phyloP scores from a whole-genome alignment of 148 eudicot genomes.

The Linanthus parryae region DNA sequence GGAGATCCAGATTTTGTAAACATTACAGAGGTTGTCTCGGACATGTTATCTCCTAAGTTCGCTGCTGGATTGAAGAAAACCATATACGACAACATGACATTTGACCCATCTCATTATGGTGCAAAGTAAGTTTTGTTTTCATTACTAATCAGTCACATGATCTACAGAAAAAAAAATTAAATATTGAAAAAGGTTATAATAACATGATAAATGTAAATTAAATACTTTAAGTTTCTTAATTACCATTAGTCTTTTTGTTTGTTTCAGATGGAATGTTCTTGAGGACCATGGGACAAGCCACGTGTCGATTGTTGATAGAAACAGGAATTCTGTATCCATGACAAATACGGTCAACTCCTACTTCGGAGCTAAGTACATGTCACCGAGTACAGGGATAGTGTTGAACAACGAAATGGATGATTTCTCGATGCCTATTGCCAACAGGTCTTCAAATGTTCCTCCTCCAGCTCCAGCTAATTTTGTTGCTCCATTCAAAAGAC shows the following conservation, averaged over 20 bases:
- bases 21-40: slow-evolving; percentile 15
- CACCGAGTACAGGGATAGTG: slow-evolving; percentile 34
- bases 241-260: neutral
- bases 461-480: slow-evolving; percentile 47
- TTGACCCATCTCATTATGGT: slow-evolving; percentile 27
- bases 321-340: slow-evolving; percentile 45
- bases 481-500: slow-evolving; percentile 34
- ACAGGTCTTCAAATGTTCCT: slow-evolving; percentile 8
- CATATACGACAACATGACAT: slow-evolving; percentile 39
- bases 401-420: slow-evolving; percentile 55
- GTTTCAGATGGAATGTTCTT: slow-evolving; percentile 31
- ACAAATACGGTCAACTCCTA: slow-evolving; percentile 30
- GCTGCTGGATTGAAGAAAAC: slow-evolving; percentile 25
- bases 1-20: slow-evolving; percentile 41
- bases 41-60: slow-evolving; percentile 34
- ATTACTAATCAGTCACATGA: neutral
- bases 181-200: neutral
- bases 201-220: no score
- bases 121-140: slow-evolving; percentile 13
- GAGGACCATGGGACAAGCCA: slow-evolving; percentile 52
- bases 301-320: slow-evolving; percentile 32
- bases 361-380: slow-evolving; percentile 31
- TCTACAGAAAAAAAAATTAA: neutral
- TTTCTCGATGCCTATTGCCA: slow-evolving; percentile 32
- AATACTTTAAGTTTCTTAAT: neutral